Evolutionary conservation across 2,329 filamentous ascomycete genomes (phyloP), one percentile per base, ranked within the genome.

Genomic region (Neofusicoccum kwambonambiense): DNA sequence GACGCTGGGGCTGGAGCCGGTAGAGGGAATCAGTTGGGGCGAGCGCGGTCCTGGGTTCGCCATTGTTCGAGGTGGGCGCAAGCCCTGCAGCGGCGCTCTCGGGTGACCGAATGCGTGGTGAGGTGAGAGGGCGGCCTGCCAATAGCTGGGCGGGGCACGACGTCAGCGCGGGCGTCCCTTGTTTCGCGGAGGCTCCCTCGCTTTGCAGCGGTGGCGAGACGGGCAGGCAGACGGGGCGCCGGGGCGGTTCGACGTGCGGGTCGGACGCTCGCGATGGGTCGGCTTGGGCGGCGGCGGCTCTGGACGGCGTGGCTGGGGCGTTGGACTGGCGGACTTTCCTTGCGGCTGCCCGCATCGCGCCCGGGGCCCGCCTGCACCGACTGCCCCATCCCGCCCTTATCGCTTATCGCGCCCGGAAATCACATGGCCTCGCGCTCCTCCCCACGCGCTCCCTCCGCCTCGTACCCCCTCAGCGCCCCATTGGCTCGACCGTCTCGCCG

Each of bases 1-100:
- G 81, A 71, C 83, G 64, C 76, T 76, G 17, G 80, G 77, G 66
- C 71, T 73, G 66, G 70, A 73, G 52, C 13, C 27, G 66, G 70
- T 72, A 15, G 52, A 60, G 35, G 63, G 63, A 15, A 45, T 27
- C n/a, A 64, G 54, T 35, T 60, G 52, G 9, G 63, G 63, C 44
- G 63, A 64, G 45, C 63, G 63, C 22, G 63, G 52, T 7, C 51
- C 62, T 51, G 63, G 54, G 34, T 52, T 58, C 15, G 54, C 35
- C 63, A 64, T 64, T 44, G 17, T 64, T 44, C 15, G 56, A 60
- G 7, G 42, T 47, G 42, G 17, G 31, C 41, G 54, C 35, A 54
- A 41, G 51, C 51, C 34, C 51, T 17, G 49, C 49, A 15, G 12
- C 54, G 13, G 19, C 17, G 17, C 31, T 58, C 54, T 58, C 54